Percentiles rank a stretch among this genome's conserved stretches.
Evolutionary conservation across 495 filamentous ascomycete species (phyloP).

Genomic region (Aspergillus heteromorphus): DNA sequence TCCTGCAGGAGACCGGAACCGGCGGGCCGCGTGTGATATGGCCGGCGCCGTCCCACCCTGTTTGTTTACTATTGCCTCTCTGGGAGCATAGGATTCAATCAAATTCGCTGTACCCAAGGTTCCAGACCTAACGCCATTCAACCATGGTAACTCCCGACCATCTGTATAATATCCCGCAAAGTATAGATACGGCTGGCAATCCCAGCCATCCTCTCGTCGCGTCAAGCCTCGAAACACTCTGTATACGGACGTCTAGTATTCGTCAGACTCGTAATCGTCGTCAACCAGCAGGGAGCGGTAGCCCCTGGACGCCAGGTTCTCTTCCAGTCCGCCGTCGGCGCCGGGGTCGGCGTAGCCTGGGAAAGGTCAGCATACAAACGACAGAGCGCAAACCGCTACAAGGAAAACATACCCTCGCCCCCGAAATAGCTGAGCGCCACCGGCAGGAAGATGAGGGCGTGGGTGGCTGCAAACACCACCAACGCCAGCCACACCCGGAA

Average conservation of each 20-base stretch:
- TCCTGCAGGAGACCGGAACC: too few species aligned
- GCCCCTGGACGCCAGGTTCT: constrained; percentile 60
- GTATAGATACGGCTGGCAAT: background rate
- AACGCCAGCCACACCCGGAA: constrained; percentile 94
- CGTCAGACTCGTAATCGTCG: constrained; percentile 49
- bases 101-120: background rate
- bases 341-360: constrained; percentile 79
- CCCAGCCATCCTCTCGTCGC: too few species aligned
- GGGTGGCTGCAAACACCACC: constrained; percentile 79
- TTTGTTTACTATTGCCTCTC: too few species aligned
- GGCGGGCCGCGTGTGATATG: too few species aligned
- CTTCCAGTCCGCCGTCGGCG: constrained; percentile 75
- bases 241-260: constrained; percentile 33
- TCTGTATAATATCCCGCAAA: background rate
- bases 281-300: constrained; percentile 47
- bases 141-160: background rate
- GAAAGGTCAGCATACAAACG: constrained; percentile 1
- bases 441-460: constrained; percentile 87
- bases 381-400: background rate
- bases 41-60: too few species aligned
- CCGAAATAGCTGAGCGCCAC: constrained; percentile 84
- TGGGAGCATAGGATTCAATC: background rate
- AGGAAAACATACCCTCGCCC: constrained; percentile 58
- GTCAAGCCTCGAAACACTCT: too few species aligned
- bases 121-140: constrained; percentile 1